Conservation (phyloP, 805 yeast genomes). For the Yarrowia yakushimensis region DNA sequence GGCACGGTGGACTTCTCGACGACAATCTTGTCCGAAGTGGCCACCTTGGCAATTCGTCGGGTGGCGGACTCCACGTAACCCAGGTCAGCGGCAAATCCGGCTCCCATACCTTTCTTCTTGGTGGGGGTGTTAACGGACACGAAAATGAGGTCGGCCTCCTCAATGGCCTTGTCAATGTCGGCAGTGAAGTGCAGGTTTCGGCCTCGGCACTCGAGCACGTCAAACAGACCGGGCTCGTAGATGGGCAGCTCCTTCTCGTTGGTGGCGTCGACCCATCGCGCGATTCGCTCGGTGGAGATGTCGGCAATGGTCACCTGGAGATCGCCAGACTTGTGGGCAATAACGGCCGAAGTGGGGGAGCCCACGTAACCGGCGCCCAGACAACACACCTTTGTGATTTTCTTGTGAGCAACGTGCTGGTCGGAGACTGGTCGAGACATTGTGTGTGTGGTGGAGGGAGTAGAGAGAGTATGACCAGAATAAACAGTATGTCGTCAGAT, state of each 20-base stretch:
- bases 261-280: slow-evolving; percentile 32
- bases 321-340: slow-evolving; percentile 33
- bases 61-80: slow-evolving; percentile 36
- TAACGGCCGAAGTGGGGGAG: slow-evolving; percentile 37
- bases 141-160: slow-evolving; percentile 36
- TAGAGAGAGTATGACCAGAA: not conserved
- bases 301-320: slow-evolving; percentile 36
- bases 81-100: slow-evolving; percentile 36
- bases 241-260: slow-evolving; percentile 36
- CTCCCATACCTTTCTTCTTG: slow-evolving; percentile 35
- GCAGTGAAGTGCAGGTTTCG: slow-evolving; percentile 36
- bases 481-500: not conserved
- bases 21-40: slow-evolving; percentile 35
- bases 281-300: slow-evolving; percentile 34
- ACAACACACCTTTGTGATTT: slow-evolving; percentile 31
- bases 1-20: slow-evolving; percentile 38
- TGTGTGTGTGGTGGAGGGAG: not conserved
- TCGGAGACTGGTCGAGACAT: slow-evolving; percentile 25
- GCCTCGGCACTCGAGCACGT: slow-evolving; percentile 31
- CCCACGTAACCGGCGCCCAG: slow-evolving; percentile 38
- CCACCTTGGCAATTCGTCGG: slow-evolving; percentile 35
- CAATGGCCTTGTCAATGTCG: slow-evolving; percentile 34
- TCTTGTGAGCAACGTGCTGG: slow-evolving; percentile 25
- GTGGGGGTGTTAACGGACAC: slow-evolving; percentile 38
- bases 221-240: slow-evolving; percentile 37